phyloP scores from a whole-genome alignment of 2,329 filamentous ascomycete genomes.

The Colletotrichum agaves region DNA sequence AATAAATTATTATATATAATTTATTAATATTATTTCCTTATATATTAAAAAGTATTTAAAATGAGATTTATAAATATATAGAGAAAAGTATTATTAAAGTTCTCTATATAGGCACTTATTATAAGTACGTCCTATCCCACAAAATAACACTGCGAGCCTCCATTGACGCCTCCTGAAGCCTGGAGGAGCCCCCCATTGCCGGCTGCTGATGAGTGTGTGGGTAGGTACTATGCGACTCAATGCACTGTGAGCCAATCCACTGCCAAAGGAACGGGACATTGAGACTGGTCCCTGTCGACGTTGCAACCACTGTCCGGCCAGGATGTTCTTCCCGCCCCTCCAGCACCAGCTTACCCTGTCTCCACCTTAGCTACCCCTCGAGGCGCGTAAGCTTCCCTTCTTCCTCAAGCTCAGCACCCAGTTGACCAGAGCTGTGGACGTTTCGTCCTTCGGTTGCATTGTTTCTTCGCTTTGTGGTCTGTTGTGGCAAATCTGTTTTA shows the following conservation, averaged over 20 bases:
- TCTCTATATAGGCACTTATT: too few species aligned
- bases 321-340: constrained; percentile 36
- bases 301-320: constrained; percentile 24
- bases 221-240: constrained; percentile 32
- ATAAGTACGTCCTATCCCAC: too few species aligned
- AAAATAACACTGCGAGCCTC: constrained; percentile 11
- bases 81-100: too few species aligned
- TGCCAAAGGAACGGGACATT: constrained; percentile 22
- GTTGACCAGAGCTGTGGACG: not conserved
- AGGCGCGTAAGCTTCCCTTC: not conserved
- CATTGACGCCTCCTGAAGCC: not conserved
- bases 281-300: constrained; percentile 21
- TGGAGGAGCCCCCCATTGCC: constrained; percentile 8
- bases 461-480: constrained; percentile 1
- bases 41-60: too few species aligned
- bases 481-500: constrained; percentile 7
- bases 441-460: not conserved
- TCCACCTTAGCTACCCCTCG: not conserved
- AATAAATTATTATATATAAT: too few species aligned
- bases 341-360: constrained; percentile 20
- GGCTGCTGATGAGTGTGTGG: constrained; percentile 4
- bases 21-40: too few species aligned
- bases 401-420: not conserved
- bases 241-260: constrained; percentile 30
- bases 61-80: too few species aligned